Percentiles rank a stretch among this genome's conserved stretches.
Conservation (phyloP, 2,329 filamentous ascomycete species). For the Monosporascus sp. region DNA sequence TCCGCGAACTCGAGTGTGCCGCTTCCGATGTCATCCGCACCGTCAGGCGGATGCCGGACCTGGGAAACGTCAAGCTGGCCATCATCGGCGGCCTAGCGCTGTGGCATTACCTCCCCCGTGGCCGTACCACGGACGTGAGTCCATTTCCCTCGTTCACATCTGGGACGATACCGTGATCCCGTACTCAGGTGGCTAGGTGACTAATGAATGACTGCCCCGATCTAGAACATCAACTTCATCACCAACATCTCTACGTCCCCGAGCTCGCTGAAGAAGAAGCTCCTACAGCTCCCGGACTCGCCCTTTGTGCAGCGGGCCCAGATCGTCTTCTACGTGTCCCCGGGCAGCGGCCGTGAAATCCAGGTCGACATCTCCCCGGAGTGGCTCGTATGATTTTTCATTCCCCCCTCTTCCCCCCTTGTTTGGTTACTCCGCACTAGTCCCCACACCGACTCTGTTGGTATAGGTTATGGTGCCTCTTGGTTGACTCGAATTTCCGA, state of each 20-base stretch:
- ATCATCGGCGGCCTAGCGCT: constrained; percentile 21
- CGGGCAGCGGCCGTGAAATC: constrained; percentile 10
- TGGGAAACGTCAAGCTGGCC: constrained; percentile 14
- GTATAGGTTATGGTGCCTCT: too few species aligned
- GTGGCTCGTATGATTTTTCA: constrained; percentile 17
- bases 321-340: constrained; percentile 15
- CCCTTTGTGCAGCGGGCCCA: constrained; percentile 16
- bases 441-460: too few species aligned
- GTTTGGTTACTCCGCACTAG: not conserved
- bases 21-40: constrained; percentile 21
- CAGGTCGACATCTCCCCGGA: constrained; percentile 17
- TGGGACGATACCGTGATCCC: too few species aligned
- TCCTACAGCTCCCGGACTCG: constrained; percentile 16
- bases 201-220: not conserved
- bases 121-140: constrained; percentile 18
- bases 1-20: constrained; percentile 18
- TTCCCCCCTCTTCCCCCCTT: not conserved
- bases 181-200: too few species aligned
- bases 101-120: constrained; percentile 19
- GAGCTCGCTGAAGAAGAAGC: constrained; percentile 13
- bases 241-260: constrained; percentile 16
- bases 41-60: constrained; percentile 21
- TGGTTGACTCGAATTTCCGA: too few species aligned
- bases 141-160: not conserved
- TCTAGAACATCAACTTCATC: constrained; percentile 22